These are phyloP conservation scores for Kurtzmaniella quercitrusa DNA, from an alignment of 1,139 yeast species.

Conservation along the genomic window DNA sequence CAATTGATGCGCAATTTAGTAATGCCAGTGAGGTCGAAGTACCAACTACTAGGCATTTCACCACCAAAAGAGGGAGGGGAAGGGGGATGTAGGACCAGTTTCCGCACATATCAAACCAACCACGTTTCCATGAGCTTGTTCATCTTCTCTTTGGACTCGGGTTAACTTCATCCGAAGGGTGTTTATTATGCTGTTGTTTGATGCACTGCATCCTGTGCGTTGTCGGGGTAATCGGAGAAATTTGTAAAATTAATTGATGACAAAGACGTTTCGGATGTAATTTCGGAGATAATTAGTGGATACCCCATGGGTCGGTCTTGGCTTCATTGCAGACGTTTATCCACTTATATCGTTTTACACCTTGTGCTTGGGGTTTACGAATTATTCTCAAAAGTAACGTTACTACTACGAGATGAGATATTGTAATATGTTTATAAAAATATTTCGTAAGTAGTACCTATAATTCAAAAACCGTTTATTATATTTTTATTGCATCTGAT, in stretches of 20 bases:
- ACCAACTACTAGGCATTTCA: no score
- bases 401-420: no score
- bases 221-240: background rate
- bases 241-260: background rate
- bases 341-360: background rate
- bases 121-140: no score
- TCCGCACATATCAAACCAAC: no score
- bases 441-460: background rate
- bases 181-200: background rate
- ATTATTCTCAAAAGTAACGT: no score
- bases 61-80: no score
- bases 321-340: background rate
- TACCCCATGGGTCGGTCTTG: background rate
- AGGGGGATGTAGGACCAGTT: no score
- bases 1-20: background rate
- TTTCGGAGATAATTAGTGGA: background rate
- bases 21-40: no score
- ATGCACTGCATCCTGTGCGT: background rate
- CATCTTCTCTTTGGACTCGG: background rate
- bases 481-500: conserved; percentile 3
- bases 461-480: background rate
- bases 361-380: background rate
- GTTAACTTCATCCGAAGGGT: background rate
- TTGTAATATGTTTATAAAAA: no score
- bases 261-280: background rate